These are phyloP conservation scores for Clonostachys rosea DNA, from an alignment of 2,329 filamentous ascomycete genomes.

Conservation along the genomic window DNA sequence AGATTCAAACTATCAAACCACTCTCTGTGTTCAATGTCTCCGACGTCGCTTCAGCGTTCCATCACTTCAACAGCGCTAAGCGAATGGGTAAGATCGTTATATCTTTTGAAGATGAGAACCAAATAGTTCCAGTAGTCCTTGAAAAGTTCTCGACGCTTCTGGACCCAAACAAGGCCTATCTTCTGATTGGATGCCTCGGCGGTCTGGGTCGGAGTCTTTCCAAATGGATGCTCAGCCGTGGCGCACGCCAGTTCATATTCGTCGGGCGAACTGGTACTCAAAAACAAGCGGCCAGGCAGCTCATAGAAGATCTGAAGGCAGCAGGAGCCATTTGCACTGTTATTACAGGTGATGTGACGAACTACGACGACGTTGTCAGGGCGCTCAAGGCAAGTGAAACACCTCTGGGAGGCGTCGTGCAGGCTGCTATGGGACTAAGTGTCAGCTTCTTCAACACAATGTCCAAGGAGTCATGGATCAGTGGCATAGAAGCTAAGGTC, in stretches of 20 bases:
- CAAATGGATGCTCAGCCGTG: constrained; percentile 20
- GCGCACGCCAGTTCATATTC: constrained; percentile 20
- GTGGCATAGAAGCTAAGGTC: constrained; percentile 13
- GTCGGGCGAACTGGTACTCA: constrained; percentile 18
- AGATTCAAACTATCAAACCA: constrained; percentile 6
- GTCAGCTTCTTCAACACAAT: constrained; percentile 17
- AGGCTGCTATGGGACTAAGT: constrained; percentile 23
- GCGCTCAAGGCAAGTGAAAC: constrained; percentile 8
- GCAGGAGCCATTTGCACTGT: constrained; percentile 12
- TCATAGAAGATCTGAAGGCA: constrained; percentile 8
- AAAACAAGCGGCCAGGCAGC: constrained; percentile 11
- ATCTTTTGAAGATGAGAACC: constrained; percentile 7
- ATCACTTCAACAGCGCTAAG: constrained; percentile 22
- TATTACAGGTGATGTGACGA: constrained; percentile 10
- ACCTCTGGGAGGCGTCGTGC: constrained; percentile 20
- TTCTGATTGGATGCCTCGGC: constrained; percentile 14
- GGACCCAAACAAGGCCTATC: constrained; percentile 6
- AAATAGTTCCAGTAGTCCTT: constrained; percentile 4
- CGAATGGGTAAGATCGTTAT: constrained; percentile 37
- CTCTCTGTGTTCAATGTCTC: constrained; percentile 6
- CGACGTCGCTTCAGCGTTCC: constrained; percentile 19
- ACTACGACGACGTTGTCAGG: constrained; percentile 7
- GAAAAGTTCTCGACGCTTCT: constrained; percentile 1
- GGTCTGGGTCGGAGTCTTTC: constrained; percentile 24
- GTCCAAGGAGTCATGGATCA: constrained; percentile 14